Base-by-base conservation (phyloP, 306 rosid genomes). In the Cicer bijugum region DNA sequence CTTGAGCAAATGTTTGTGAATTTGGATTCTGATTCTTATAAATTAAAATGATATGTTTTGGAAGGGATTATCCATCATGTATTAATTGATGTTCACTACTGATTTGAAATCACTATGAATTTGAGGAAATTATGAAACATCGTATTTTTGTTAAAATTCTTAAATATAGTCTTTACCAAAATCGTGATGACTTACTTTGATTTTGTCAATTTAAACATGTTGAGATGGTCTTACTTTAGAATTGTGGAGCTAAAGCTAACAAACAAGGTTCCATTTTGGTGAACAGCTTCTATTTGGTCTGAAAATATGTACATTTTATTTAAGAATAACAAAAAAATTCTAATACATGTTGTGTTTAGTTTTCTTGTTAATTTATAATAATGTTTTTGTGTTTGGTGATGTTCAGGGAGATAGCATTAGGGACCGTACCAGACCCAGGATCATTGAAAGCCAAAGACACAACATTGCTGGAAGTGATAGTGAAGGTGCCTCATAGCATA, bases 381-480 rank as follows among this genome's bases (percentile, higher is more conserved):
- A 23, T 23, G 12, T 48, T 74, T 47, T 55, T 71, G 38, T 65
- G 8, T 56, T 65, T 58, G 59, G 9, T 71, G 73, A 53, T 19
- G 44, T 33, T 66, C 45, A 91, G 98, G 84, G 90, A 52, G 80
- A 84, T 93, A 67, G 96, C 86, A n/a, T 50, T 89, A 11, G 98
- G 98, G 50, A 88, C 69, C 0, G 38, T 93, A 11, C 96, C 97
- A 1, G 98, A 93, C 71, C 96, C 96, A 12, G 98, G 98, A 2
- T 87, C 96, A 0, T 9, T 93, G 69, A 85, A 86, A 74, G 98
- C 72, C 1, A 76, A 39, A 0, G 97, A 80, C 42, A 60, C 74
- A n/a, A 88, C 97, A 0, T 0, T 82, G 75, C 39, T 94, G 64
- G 88, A 91, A 1, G 97, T 89, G 44, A 79, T 56, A 4, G 80